Evolutionary conservation across 495 filamentous ascomycete genomes (phyloP).

Genomic region (Aspergillus diversus): DNA sequence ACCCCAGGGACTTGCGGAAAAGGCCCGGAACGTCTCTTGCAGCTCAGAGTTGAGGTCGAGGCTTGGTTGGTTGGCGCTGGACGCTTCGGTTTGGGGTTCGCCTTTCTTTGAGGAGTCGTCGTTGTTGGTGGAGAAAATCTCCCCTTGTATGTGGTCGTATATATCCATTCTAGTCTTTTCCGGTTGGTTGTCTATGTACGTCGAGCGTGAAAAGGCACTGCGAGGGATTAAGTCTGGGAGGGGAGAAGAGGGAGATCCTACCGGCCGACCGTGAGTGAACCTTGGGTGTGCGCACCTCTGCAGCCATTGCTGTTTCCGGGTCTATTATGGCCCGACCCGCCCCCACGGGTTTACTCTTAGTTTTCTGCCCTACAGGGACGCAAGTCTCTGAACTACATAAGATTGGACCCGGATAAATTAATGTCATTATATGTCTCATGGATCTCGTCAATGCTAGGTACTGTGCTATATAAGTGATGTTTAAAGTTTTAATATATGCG

Average conservation of each 20-base stretch:
- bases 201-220: background rate
- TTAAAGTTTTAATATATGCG: conserved; percentile 14
- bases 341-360: conserved; percentile 5
- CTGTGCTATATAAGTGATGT: conserved; percentile 13
- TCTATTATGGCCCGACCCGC: conserved; percentile 30
- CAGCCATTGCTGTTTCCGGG: conserved; percentile 23
- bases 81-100: conserved; percentile 44
- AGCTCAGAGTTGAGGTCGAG: conserved; percentile 81
- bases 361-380: conserved; percentile 1
- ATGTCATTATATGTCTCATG: conserved; percentile 4
- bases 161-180: conserved; percentile 72
- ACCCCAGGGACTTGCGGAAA: conserved; percentile 91
- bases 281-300: conserved; percentile 12
- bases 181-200: background rate
- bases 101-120: conserved; percentile 42
- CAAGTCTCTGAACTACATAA: background rate
- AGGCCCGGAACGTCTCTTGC: conserved; percentile 92
- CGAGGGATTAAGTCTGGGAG: conserved; percentile 4
- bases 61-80: conserved; percentile 44
- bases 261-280: conserved; percentile 2
- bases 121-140: conserved; percentile 66
- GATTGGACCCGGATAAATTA: background rate
- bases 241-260: too few species aligned
- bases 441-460: background rate
- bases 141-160: conserved; percentile 96